Evolutionary conservation across 1,284 basidiomycete species (phyloP), one percentile per base, ranked within the genome.

Genomic region (Cryptococcus sp.): DNA sequence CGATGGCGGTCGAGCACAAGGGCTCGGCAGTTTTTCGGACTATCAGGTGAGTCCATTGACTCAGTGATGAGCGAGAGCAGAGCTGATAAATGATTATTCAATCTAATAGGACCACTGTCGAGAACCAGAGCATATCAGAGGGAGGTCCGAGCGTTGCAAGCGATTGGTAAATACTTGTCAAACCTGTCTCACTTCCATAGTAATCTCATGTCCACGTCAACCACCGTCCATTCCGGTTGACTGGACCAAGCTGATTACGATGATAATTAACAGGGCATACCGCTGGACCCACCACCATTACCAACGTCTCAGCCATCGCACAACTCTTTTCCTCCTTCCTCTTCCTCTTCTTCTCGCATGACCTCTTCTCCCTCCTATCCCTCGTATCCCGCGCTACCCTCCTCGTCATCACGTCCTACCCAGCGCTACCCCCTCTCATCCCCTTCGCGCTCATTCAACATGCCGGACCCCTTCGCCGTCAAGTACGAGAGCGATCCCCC

Each of bases 11-110:
- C 64, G 61, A 23, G 42, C 41, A 10, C 64, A 70, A 15, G 74
- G 75, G 1, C 56, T 75, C 35, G 75, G 75, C 3, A 66, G 62
- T 40, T 54, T 77, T 35, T 69, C 56, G 42, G 67, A 71, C 44
- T 77, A 65, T 45, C 57, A 64, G 38, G 60, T 66, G 23, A 63
- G 63, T 60, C 56, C 47, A 53, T 57, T 5, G 20, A 17, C 22
- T 6, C 31, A 35, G 13, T 8, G 8, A 5, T 13, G 7, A n/a
- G 19, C 16, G 15, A 22, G 17, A 25, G 25, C 7, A n/a, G 3
- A 45, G 42, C 42, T 45, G 42, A 45, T 15, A 22, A 45, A 10
- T 2, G 2, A 22, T 19, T 5, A 5, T 10, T 10, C 41, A n/a
- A 15, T 25, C 41, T 51, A 3, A 19, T 50, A 55, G 53, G 47